phyloP scores from a whole-genome alignment of 1,139 yeast species.

The Saccharomyces hybrid region DNA sequence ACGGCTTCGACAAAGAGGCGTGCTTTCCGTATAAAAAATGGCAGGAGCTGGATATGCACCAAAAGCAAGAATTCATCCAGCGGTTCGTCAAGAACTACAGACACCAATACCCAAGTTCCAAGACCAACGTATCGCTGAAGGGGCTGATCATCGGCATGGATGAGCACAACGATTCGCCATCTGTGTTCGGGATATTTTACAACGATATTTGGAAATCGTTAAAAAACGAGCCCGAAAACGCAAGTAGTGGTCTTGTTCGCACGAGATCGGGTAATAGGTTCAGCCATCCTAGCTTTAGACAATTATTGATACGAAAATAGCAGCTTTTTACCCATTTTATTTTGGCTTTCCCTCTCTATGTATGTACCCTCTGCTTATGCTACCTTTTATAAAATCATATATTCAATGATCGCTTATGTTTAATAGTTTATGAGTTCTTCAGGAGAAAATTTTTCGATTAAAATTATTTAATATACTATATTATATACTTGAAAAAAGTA shows the following conservation, averaged over 20 bases:
- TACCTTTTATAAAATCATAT: not conserved
- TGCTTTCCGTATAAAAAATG: constrained; percentile 13
- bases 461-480: not conserved
- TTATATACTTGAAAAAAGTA: not conserved
- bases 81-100: constrained; percentile 24
- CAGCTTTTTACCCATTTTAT: constrained; percentile 8
- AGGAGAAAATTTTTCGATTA: not conserved
- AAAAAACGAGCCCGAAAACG: not conserved
- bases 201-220: constrained; percentile 22
- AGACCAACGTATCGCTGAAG: constrained; percentile 25
- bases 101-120: constrained; percentile 26
- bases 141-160: constrained; percentile 23
- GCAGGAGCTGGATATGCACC: constrained; percentile 19
- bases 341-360: not conserved
- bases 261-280: constrained; percentile 8
- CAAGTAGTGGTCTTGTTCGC: not conserved
- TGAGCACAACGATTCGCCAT: constrained; percentile 24
- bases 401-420: not conserved
- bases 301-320: constrained; percentile 10
- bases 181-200: constrained; percentile 29
- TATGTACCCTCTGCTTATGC: not conserved
- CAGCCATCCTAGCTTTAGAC: constrained; percentile 14
- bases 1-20: constrained; percentile 12
- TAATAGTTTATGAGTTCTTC: not conserved
- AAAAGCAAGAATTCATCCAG: constrained; percentile 23